Base-by-base conservation (phyloP, 208 protist genomes). In the Wallacemonas sp. region DNA sequence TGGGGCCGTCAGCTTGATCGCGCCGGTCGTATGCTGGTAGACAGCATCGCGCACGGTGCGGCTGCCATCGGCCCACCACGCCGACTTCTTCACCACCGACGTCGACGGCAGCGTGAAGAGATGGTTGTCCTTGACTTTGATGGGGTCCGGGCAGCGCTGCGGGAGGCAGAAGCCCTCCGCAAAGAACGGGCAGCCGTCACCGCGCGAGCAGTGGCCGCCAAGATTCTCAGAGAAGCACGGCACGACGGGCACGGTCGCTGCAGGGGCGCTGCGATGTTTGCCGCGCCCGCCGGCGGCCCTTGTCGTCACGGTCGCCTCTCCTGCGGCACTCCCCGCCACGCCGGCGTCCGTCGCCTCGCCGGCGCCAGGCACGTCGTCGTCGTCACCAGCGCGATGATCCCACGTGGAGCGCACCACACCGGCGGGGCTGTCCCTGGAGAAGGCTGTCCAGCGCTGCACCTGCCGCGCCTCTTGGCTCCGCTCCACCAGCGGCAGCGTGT, bases 91-190 rank as follows among this genome's bases (percentile, higher is more conserved):
- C 7, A 74, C 62, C 18, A 92, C 72, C 1, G 87, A 67, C 18
- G 82, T 86, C 31, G 81, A 92, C 16, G 90, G 90, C 20, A 93
- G 42, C 10, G 85, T 93, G 78, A 96, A 96, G 70, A 96, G 81
- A 72, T 96, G 90, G 65, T 96, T 93, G 79, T 96, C 87, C 20
- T 66, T 42, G 7, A 52, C 70, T 12, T 48, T 28, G 8, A 96
- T 20, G n/a, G 90, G 79, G 49, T 92, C 69, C 2, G 84, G 76
- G 42, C 89, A 81, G 44, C 84, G 83, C 38, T 86, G 77, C 2
- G 90, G 90, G 16, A 96, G 79, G 62, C 90, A 96, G 70, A 87
- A 80, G 39, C 90, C 90, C 63, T 96, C 87, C 1, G 70, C 64
- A 25, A 93, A 96, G 55, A 93, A 96, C 7, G 90, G 87, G 61